Base-by-base conservation (phyloP, 257 asterid genomes). In the Scutellaria barbata region DNA sequence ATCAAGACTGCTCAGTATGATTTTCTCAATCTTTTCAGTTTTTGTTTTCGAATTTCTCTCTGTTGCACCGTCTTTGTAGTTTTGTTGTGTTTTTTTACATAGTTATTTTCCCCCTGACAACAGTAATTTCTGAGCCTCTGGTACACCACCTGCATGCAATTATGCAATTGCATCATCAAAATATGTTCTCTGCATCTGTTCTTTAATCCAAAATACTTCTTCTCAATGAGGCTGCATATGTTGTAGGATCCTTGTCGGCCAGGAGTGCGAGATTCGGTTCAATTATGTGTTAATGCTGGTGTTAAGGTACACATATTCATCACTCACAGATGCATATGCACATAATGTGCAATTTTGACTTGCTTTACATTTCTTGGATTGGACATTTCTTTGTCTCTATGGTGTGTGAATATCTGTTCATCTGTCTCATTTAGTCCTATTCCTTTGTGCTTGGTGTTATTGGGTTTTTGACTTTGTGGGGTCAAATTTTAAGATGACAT, bases 201-300 rank as follows among this genome's bases (percentile, higher is more conserved):
- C 12, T 61, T 33, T 8, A 48, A 40, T 67, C 16, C 22, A 16
- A 58, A 73, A 7, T 22, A 7, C 54, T 30, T 47, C 18, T 46
- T 41, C 66, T 50, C 66, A 72, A 51, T 69, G 74, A 30, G 50
- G 16, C 41, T 75, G 8, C 57, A 16, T 63, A 33, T 51, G 52
- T 20, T 73, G 63, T 77, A 94, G 99, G 99, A 94, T 86, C 97
- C 99, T 73, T 91, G 97, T 77, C 95, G 99, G 10, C 85, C 92
- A 13, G 85, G 95, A 43, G 99, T 91, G 52, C 79, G 81, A 77
- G 88, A 81, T 37, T 92, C 99, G 13, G 99, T 94, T 77, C 93
- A 86, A 59, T 70, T 91, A 65, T 94, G 99, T 60, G 71, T 45
- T 74, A 68, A 82, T 67, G 96, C 99, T 79, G 99, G 97, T 46